Evolutionary conservation across 2,329 filamentous ascomycete genomes (phyloP), one percentile per base, ranked within the genome.

Genomic region (Ceratocystiopsis brevicomis): DNA sequence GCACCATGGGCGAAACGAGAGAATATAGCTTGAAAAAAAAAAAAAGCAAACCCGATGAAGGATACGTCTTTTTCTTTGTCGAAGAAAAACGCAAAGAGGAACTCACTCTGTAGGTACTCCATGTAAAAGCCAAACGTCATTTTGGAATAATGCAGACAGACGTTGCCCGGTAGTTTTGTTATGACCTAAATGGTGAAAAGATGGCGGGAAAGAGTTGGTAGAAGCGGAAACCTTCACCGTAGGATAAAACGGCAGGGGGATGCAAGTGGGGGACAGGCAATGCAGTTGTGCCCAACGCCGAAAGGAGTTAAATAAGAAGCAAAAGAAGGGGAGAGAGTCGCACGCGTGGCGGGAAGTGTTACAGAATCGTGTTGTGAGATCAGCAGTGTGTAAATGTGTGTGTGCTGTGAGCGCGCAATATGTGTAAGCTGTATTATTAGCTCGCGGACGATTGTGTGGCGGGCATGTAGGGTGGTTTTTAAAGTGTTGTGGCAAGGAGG

Each of bases 91-190:
- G 25, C 10, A 30, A 21, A 4, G 19, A 21, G 40, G 52, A 18
- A 79, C 77, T 73, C 77, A 81, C 78, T 81, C 58, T 79, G 74
- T 51, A 81, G 66, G 58, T 82, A 82, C 54, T 81, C 76, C 68
- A 78, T 78, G 56, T 78, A 78, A 56, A 77, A 78, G 50, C 74
- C 74, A 53, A 48, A 48, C 3, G 66, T 67, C 73, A 78, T 78
- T 49, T 52, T 68, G 58, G 44, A 51, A 48, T 50, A 21, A 35
- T n/a, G 17, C 10, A 13, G 39, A 30, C 10, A 38, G n/a, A 18
- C 16, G 10, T 15, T 30, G 25, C 25, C 25, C 10, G 25, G 6
- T 30, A 6, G 4, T 30, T 30, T 30, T 30, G 10, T 30, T 2
- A 30, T 6, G 25, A 21, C 19, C 19, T 21, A 21, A 21, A 21